Conservation (phyloP, 2,329 filamentous ascomycete species). For the Fusarium redolens region DNA sequence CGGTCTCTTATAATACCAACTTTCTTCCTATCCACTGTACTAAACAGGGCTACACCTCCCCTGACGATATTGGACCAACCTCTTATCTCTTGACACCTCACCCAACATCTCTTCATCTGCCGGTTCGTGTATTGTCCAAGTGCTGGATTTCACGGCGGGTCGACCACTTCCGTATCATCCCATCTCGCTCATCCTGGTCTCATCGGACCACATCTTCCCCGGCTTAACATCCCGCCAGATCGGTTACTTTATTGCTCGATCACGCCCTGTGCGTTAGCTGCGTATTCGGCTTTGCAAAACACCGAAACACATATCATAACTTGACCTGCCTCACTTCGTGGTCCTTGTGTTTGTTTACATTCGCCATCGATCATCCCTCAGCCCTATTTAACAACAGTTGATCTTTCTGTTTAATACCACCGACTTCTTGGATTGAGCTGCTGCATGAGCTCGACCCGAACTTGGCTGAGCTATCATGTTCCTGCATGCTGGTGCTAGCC, state of each 20-base stretch:
- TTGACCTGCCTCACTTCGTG: constrained; percentile 15
- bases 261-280: constrained; percentile 18
- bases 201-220: constrained; percentile 43
- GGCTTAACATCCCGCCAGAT: constrained; percentile 40
- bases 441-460: constrained; percentile 34
- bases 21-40: neutral
- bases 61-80: constrained; percentile 5
- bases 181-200: constrained; percentile 43
- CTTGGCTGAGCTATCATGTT: constrained; percentile 59
- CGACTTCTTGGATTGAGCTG: constrained; percentile 13
- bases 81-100: constrained; percentile 7
- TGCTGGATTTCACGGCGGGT: constrained; percentile 35
- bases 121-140: constrained; percentile 33
- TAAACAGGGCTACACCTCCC: neutral
- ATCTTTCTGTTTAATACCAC: neutral
- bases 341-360: neutral
- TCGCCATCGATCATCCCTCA: neutral
- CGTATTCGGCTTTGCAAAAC: constrained; percentile 35
- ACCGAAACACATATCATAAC: constrained; percentile 34
- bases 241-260: constrained; percentile 37
- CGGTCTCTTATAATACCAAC: neutral
- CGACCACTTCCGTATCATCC: constrained; percentile 31
- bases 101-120: constrained; percentile 16
- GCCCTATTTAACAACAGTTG: neutral
- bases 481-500: constrained; percentile 67